Conservation (phyloP, 352 stramenopile species). For the Ochromonadaceae sp. region DNA sequence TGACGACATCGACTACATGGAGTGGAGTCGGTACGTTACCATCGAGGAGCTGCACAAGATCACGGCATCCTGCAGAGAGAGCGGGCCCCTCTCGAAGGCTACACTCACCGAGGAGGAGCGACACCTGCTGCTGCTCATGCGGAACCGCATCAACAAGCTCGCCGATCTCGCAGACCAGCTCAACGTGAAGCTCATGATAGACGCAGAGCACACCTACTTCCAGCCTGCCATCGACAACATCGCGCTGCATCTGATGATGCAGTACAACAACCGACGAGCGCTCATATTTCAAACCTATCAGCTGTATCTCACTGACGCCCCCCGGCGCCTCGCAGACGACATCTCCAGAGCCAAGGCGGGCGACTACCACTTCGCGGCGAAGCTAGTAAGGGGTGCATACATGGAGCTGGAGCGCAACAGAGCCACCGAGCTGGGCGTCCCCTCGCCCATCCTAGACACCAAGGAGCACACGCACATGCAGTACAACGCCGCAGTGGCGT, state of each 20-base stretch:
- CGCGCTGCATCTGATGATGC: constrained; percentile 42
- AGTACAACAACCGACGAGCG: constrained; percentile 38
- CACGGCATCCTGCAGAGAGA: neutral
- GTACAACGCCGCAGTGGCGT: constrained; percentile 75
- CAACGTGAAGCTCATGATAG: constrained; percentile 84
- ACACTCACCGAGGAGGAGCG: constrained; percentile 56
- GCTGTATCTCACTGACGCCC: constrained; percentile 88
- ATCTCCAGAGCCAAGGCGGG: constrained; percentile 70
- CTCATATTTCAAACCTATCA: constrained; percentile 96
- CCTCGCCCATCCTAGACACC: constrained; percentile 74
- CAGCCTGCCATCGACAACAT: constrained; percentile 89
- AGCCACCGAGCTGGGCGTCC: constrained; percentile 40
- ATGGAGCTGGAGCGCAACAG: constrained; percentile 89
- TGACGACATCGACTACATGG: constrained; percentile 69
- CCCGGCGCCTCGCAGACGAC: constrained; percentile 66
- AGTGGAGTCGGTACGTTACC: constrained; percentile 78
- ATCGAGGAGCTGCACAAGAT: constrained; percentile 51
- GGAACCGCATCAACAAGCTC: constrained; percentile 29
- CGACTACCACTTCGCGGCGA: constrained; percentile 83
- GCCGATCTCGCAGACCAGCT: constrained; percentile 47
- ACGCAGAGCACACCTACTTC: constrained; percentile 93
- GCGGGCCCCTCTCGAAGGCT: constrained; percentile 2
- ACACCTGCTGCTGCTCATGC: constrained; percentile 72
- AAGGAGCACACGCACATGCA: constrained; percentile 80
- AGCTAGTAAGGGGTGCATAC: constrained; percentile 93